Conservation (phyloP, 2,329 filamentous ascomycete species). For the Colletotrichum paranaense region DNA sequence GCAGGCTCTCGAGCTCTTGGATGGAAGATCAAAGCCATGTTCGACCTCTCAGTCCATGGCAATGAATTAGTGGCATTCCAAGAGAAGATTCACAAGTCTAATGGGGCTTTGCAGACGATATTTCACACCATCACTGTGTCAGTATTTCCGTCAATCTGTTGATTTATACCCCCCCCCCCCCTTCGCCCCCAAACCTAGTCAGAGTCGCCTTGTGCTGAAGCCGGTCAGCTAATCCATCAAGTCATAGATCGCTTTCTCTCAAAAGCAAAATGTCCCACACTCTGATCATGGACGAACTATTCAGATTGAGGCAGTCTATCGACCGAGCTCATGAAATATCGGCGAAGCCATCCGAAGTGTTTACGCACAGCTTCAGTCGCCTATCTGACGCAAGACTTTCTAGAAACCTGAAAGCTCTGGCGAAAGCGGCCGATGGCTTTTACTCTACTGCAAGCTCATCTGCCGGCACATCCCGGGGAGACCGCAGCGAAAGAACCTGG, state of each 20-base stretch:
- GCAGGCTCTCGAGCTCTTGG: constrained; percentile 8
- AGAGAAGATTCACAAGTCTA: constrained; percentile 42
- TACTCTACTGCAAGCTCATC: constrained; percentile 40
- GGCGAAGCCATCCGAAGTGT: constrained; percentile 23
- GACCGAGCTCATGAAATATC: constrained; percentile 38
- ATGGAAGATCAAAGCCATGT: constrained; percentile 27
- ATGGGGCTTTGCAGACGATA: constrained; percentile 42
- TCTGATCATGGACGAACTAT: constrained; percentile 36
- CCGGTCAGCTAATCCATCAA: neutral
- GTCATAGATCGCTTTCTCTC: constrained; percentile 33
- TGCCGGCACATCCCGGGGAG: constrained; percentile 32
- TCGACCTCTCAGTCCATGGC: constrained; percentile 37
- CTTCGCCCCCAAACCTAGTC: no score
- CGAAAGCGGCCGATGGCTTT: constrained; percentile 40
- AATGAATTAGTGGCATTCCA: constrained; percentile 36
- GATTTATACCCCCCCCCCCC: neutral
- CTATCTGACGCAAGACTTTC: constrained; percentile 31
- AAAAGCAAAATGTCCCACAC: constrained; percentile 36
- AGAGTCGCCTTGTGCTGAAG: no score
- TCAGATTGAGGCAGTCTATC: constrained; percentile 38
- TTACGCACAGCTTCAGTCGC: neutral
- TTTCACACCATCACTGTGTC: constrained; percentile 41
- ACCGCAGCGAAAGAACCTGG: constrained; percentile 18
- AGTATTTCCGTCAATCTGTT: neutral
- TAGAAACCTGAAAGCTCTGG: constrained; percentile 39